phyloP scores from a whole-genome alignment of 495 filamentous ascomycete species.

The Ramalina peruviana region DNA sequence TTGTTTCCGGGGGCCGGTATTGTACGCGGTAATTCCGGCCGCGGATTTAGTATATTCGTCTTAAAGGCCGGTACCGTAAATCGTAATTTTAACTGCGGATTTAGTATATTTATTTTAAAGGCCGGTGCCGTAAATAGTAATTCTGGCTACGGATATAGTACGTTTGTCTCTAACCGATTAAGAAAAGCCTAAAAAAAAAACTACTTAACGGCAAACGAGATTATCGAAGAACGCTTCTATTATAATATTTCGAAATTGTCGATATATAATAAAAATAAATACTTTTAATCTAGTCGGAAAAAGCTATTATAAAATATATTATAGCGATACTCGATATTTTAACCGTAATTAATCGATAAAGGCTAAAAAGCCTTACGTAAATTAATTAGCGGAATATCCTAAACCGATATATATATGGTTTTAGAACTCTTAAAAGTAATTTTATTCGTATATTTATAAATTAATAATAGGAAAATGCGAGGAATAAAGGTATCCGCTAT shows the following conservation, averaged over 20 bases:
- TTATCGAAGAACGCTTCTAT: neutral
- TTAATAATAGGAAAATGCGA: too few relatives aligned
- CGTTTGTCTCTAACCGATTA: neutral
- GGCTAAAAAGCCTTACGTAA: neutral
- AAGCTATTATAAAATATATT: neutral
- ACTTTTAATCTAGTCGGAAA: neutral
- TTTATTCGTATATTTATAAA: too few relatives aligned
- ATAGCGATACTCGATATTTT: neutral
- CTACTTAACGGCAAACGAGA: neutral
- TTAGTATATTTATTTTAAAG: neutral
- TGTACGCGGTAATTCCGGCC: too few relatives aligned
- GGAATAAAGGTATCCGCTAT: too few relatives aligned
- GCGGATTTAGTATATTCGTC: too few relatives aligned
- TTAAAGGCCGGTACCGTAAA: too few relatives aligned
- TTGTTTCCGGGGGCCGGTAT: too few relatives aligned
- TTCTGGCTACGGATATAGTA: neutral
- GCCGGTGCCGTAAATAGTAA: neutral
- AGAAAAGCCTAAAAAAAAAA: neutral
- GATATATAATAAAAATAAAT: neutral
- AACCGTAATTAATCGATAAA: neutral
- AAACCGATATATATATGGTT: neutral
- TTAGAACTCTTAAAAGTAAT: too few relatives aligned
- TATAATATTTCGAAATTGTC: neutral
- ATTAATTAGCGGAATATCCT: neutral
- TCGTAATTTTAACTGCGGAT: neutral